These are phyloP conservation scores for Glonium stellatum DNA, from an alignment of 495 filamentous ascomycete species.

Conservation along the genomic window DNA sequence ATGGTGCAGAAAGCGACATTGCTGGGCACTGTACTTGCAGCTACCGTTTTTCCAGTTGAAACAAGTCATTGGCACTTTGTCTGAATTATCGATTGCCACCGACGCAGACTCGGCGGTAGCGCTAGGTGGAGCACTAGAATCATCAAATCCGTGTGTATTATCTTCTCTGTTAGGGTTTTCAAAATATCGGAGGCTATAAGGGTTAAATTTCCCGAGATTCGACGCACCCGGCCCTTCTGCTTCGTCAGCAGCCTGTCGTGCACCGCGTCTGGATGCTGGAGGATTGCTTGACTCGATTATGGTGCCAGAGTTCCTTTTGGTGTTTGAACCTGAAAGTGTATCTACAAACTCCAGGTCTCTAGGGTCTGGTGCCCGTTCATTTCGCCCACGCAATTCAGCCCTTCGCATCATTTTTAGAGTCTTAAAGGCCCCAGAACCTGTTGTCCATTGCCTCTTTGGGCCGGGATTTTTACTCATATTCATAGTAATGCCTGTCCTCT, in stretches of 20 bases:
- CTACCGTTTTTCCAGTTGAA: conserved; percentile 16
- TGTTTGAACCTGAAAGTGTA: not conserved
- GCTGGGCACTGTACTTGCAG: conserved; percentile 12
- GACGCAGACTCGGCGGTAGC: too few species aligned
- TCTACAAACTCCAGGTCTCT: conserved; percentile 6
- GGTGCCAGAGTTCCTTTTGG: not conserved
- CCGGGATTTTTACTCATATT: conserved; percentile 15
- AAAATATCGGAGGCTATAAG: too few species aligned
- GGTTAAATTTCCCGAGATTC: too few species aligned
- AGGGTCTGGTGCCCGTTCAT: conserved; percentile 14
- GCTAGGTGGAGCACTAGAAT: not conserved
- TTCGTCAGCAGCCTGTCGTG: too few species aligned
- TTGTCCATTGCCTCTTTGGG: not conserved
- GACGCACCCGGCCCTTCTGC: too few species aligned
- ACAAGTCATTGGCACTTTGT: conserved; percentile 23
- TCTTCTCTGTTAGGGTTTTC: not conserved
- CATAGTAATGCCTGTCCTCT: conserved; percentile 2
- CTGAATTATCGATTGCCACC: not conserved
- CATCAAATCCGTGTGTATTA: not conserved
- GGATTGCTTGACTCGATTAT: too few species aligned
- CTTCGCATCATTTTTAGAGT: conserved; percentile 5
- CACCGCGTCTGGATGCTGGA: too few species aligned
- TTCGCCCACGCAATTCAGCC: conserved; percentile 9
- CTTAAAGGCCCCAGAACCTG: not conserved
- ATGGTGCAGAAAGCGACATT: conserved; percentile 22